Base-by-base conservation (phyloP, 352 stramenopile genomes). In the Pythium angustatum region DNA sequence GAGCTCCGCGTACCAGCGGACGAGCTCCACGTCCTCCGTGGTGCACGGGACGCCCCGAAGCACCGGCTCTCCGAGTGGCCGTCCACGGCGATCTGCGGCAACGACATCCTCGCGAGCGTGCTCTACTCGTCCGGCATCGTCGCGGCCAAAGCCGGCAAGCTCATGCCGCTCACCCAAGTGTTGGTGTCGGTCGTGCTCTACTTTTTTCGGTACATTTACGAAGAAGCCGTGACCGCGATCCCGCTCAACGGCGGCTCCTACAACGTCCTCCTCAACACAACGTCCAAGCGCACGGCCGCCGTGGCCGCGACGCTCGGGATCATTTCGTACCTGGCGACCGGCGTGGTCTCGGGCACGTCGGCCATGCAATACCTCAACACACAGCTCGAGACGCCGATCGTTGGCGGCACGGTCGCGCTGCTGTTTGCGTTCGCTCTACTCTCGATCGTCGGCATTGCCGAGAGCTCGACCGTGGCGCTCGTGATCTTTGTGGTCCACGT, bases 241-340 rank as follows among this genome's bases (percentile, higher is more conserved):
- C 87, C 87, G 31, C 75, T 93, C 30, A 96, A 96, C 69, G 88
- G 88, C 38, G 88, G 88, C 45, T 89, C 83, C 27, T 96, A 96
- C 68, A 96, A 94, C 64, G 77, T 93, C 57, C 73, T 96, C 52
- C 75, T 96, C 51, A 96, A 96, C 67, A 91, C 83, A 11, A 94
- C 87, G 24, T 88, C 69, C 40, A 96, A 96, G 76, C 69, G 75
- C 48, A 72, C 88, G 17, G 87, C 88, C 15, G 83, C 83, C 10
- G 77, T 93, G 27, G 88, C 83, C 8, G 88, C 88, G 19, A 82
- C 81, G 21, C 80, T 96, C 36, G 78, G 83, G 12, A 85, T 96
- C 58, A 87, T 96, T 62, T 87, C 82, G 12, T 96, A 96, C 79
- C 75, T 94, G 15, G 87, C 88, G 19, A 96, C 88, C 1, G 88